Percentiles rank a stretch among this genome's conserved stretches.
Evolutionary conservation across 192 early-diverging fungal genomes (phyloP).

Genomic region (Backusella parvicylindrica): DNA sequence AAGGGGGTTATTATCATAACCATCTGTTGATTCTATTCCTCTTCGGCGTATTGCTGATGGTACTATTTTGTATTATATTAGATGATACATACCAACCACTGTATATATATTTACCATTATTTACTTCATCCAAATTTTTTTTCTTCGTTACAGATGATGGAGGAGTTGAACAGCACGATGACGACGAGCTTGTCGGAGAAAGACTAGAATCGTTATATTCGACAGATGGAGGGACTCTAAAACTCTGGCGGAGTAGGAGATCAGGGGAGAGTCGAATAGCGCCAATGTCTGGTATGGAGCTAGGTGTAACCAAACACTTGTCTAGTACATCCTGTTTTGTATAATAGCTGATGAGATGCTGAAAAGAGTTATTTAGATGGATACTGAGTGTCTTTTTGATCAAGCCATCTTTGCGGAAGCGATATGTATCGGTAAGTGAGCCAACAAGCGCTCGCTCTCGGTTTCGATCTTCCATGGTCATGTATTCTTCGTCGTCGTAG

Average conservation of each 20-base stretch:
- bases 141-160: not conserved
- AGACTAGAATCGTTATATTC: constrained; percentile 5
- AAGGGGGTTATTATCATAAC: not conserved
- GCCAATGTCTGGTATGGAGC: constrained; percentile 40
- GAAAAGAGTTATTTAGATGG: constrained; percentile 53
- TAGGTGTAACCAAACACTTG: constrained; percentile 44
- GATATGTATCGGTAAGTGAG: constrained; percentile 51
- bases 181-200: not conserved
- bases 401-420: constrained; percentile 58
- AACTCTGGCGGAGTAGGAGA: constrained; percentile 51
- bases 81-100: too few relatives aligned
- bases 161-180: not conserved
- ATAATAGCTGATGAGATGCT: constrained; percentile 58
- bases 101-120: not conserved
- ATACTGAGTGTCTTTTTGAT: constrained; percentile 80
- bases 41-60: not conserved
- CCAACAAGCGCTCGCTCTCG: constrained; percentile 53
- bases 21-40: not conserved
- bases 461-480: not conserved
- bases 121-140: not conserved
- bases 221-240: constrained; percentile 37
- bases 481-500: not conserved
- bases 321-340: constrained; percentile 53
- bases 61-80: too few relatives aligned
- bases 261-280: constrained; percentile 51